Evolutionary conservation across 306 rosid genomes (phyloP).

Genomic region (Clitoria ternatea): DNA sequence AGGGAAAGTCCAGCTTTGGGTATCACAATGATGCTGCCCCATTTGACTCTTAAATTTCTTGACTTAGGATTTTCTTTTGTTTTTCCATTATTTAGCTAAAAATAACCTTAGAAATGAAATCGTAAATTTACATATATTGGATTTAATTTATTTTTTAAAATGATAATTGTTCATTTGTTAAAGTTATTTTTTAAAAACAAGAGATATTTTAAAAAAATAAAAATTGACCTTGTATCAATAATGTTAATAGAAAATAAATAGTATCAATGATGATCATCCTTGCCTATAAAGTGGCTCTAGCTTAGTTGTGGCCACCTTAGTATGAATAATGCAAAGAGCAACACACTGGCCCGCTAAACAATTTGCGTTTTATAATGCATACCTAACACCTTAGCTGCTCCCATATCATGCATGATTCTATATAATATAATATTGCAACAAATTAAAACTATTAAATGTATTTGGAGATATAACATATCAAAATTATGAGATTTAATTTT

Average conservation of each 20-base stretch:
- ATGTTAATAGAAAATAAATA: no score
- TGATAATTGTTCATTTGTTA: no score
- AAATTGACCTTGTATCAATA: no score
- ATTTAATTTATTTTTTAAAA: no score
- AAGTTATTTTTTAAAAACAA: not conserved
- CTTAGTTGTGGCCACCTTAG: not conserved
- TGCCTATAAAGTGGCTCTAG: not conserved
- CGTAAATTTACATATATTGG: no score
- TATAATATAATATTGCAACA: not conserved
- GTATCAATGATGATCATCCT: no score
- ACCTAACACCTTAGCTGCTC: constrained; percentile 19
- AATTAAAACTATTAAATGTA: not conserved
- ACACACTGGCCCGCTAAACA: not conserved
- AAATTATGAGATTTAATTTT: not conserved
- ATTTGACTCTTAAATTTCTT: not conserved
- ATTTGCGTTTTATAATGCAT: not conserved
- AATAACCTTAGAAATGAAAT: no score
- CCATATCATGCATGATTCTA: constrained; percentile 2
- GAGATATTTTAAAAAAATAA: no score
- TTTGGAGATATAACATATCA: not conserved
- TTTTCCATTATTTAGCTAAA: no score
- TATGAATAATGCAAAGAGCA: not conserved
- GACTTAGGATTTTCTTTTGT: no score
- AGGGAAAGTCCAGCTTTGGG: constrained; percentile 25
- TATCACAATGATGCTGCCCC: constrained; percentile 1